Evolutionary conservation across 2,329 filamentous ascomycete species (phyloP).

Genomic region (Phyllosticta citribraziliensis): DNA sequence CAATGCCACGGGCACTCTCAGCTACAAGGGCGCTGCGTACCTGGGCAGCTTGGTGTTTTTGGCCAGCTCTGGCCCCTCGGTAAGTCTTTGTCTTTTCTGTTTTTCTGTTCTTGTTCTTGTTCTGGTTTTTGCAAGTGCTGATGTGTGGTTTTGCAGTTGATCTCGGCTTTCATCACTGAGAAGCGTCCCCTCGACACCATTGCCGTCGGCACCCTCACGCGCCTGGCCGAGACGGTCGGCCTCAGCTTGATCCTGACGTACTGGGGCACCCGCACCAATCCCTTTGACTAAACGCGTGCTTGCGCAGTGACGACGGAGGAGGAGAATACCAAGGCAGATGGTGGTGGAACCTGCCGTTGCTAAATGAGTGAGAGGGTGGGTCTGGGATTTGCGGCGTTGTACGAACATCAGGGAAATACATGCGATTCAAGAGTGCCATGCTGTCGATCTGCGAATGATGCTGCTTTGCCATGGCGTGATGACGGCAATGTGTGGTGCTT

Average conservation of each 20-base stretch:
- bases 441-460: no score
- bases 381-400: no score
- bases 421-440: no score
- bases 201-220: constrained; percentile 72
- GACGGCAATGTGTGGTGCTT: no score
- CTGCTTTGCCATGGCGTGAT: no score
- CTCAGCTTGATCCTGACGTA: constrained; percentile 87
- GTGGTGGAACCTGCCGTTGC: no score
- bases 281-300: constrained; percentile 57
- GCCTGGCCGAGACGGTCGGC: constrained; percentile 86
- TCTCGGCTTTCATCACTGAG: constrained; percentile 80
- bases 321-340: no score
- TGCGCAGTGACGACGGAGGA: not conserved
- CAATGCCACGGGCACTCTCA: constrained; percentile 90
- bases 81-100: constrained; percentile 39
- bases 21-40: constrained; percentile 96
- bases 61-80: constrained; percentile 76
- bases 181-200: constrained; percentile 87
- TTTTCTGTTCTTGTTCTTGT: not conserved
- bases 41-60: constrained; percentile 85
- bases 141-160: constrained; percentile 48
- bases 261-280: constrained; percentile 94
- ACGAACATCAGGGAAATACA: no score
- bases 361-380: no score
- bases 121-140: constrained; percentile 11